A percentile compares a stretch with the other conserved stretches of the same genome.
These are phyloP conservation scores for Rauvolfia tetraphylla DNA, from an alignment of 257 asterid species.

Conservation along the genomic window DNA sequence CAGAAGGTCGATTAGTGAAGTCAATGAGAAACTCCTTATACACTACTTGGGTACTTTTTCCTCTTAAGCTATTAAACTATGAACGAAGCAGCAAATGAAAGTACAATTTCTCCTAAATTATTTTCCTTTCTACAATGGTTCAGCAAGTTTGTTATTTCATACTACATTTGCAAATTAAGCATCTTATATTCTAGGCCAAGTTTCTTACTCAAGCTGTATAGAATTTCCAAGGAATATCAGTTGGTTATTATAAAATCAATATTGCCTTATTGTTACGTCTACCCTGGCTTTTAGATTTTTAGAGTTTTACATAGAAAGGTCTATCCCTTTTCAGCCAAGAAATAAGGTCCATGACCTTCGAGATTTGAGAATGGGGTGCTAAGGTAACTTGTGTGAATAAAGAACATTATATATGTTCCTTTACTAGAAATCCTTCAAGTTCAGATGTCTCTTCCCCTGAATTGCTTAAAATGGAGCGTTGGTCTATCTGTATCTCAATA, in stretches of 20 bases:
- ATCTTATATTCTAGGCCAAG: neutral
- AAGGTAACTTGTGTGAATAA: neutral
- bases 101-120: neutral
- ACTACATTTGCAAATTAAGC: neutral
- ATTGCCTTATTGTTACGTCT: neutral
- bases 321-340: neutral
- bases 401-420: neutral
- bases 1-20: slow-evolving; percentile 46
- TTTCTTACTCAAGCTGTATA: neutral
- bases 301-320: neutral
- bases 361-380: neutral
- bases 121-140: neutral
- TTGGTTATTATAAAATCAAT: neutral
- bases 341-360: neutral
- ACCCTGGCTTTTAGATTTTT: neutral
- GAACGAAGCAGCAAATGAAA: neutral
- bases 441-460: neutral
- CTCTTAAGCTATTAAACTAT: neutral
- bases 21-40: slow-evolving; percentile 47
- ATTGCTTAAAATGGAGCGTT: neutral
- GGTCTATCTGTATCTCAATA: neutral
- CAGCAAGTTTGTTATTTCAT: neutral
- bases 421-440: neutral
- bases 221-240: neutral
- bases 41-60: slow-evolving; percentile 75